Evolutionary conservation across 768 basidiomycete genomes (phyloP).

Genomic region (Amyloporia xantha): DNA sequence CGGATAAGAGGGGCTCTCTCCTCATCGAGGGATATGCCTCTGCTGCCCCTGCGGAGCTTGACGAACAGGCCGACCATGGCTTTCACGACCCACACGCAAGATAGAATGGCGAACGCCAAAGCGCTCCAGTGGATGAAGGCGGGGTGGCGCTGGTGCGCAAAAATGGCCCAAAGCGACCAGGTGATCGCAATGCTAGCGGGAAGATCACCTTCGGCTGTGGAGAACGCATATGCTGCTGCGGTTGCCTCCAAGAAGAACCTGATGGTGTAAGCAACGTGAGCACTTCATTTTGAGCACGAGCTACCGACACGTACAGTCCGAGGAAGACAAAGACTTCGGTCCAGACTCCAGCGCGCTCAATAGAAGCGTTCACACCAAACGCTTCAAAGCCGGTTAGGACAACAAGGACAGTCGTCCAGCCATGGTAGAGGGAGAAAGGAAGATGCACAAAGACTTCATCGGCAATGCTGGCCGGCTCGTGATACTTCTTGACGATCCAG

Average conservation of each 20-base stretch:
- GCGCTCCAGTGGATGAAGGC: conserved; percentile 89
- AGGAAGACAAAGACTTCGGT: conserved; percentile 96
- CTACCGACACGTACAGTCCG: conserved; percentile 50
- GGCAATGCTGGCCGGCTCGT: conserved; percentile 50
- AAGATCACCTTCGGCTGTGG: conserved; percentile 83
- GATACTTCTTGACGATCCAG: conserved; percentile 87
- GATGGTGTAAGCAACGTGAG: neutral
- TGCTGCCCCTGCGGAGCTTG: conserved; percentile 32
- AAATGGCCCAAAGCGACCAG: conserved; percentile 94
- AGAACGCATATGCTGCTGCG: conserved; percentile 92
- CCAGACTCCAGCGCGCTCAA: conserved; percentile 70
- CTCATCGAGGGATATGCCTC: conserved; percentile 70
- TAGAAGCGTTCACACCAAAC: conserved; percentile 72
- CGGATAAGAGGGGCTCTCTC: conserved; percentile 80
- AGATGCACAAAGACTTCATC: conserved; percentile 92
- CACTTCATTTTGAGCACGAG: conserved; percentile 8
- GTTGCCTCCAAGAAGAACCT: conserved; percentile 92
- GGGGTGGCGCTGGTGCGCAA: conserved; percentile 58
- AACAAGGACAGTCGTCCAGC: conserved; percentile 83
- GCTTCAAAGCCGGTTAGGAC: conserved; percentile 81
- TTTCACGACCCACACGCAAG: conserved; percentile 81
- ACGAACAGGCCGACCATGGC: conserved; percentile 51
- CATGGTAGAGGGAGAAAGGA: conserved; percentile 94
- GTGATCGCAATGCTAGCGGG: conserved; percentile 88
- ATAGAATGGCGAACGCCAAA: conserved; percentile 77